Percentiles rank a stretch among this genome's conserved stretches.
Conservation (phyloP, 768 basidiomycete species). For the Atractiella rhizophila region DNA sequence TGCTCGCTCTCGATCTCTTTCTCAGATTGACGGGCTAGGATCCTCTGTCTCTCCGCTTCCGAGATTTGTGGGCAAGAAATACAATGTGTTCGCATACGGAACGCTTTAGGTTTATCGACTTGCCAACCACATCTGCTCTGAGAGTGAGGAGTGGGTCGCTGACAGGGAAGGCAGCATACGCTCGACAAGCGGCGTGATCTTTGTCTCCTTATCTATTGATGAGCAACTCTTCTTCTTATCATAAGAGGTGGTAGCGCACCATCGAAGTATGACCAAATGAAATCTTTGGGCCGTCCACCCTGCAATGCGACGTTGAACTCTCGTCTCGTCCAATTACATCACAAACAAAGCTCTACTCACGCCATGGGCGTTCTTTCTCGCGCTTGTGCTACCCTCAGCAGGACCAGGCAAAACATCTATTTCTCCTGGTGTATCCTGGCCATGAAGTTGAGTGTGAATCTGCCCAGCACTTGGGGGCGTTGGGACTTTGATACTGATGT, state of each 20-base stretch:
- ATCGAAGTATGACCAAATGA: slow-evolving; percentile 3
- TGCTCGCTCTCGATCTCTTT: not conserved
- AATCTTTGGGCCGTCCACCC: slow-evolving; percentile 3
- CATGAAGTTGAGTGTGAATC: too few relatives aligned
- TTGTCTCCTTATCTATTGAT: not conserved
- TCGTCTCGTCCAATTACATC: too few relatives aligned
- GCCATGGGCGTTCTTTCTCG: too few relatives aligned
- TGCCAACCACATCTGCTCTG: slow-evolving; percentile 11
- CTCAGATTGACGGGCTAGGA: not conserved
- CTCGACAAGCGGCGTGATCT: not conserved
- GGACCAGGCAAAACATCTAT: too few relatives aligned
- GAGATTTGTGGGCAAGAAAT: slow-evolving; percentile 1
- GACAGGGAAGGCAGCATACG: too few relatives aligned
- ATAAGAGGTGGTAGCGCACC: not conserved
- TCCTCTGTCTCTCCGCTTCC: not conserved
- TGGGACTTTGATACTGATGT: too few relatives aligned
- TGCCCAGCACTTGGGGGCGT: too few relatives aligned
- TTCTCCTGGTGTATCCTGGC: too few relatives aligned
- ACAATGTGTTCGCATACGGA: slow-evolving; percentile 12
- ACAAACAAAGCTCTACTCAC: too few relatives aligned
- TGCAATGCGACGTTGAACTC: too few relatives aligned
- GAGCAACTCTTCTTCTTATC: not conserved
- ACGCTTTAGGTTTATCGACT: slow-evolving; percentile 16
- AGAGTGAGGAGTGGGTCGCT: not conserved
- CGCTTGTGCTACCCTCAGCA: too few relatives aligned